Conservation (phyloP, 768 basidiomycete genomes). For the Termitomyces sp. region DNA sequence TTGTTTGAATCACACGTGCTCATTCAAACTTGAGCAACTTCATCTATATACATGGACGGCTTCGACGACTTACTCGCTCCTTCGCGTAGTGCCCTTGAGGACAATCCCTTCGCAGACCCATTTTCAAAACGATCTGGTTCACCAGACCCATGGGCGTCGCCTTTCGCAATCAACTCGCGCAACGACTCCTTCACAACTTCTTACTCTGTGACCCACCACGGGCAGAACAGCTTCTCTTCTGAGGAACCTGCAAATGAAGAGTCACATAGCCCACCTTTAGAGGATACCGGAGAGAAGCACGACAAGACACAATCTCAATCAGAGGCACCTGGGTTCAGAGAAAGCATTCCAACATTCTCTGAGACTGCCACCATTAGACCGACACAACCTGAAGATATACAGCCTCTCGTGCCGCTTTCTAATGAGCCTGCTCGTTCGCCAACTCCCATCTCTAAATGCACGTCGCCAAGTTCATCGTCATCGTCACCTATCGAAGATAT, state of each 20-base stretch:
- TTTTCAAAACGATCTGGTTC: conserved; percentile 64
- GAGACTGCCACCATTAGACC: conserved; percentile 40
- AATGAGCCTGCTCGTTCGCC: conserved; percentile 4
- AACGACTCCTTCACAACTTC: conserved; percentile 20
- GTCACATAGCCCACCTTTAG: conserved; percentile 26
- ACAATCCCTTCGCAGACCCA: conserved; percentile 73
- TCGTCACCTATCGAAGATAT: conserved; percentile 12
- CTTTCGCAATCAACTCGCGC: conserved; percentile 34
- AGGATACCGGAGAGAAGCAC: conserved; percentile 22
- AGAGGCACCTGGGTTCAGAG: conserved; percentile 49
- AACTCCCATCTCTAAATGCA: conserved; percentile 2
- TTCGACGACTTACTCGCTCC: conserved; percentile 73
- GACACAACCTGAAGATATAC: conserved; percentile 25
- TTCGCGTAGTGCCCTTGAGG: conserved; percentile 57
- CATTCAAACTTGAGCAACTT: not conserved
- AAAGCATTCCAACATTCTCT: conserved; percentile 40
- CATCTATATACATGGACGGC: conserved; percentile 48
- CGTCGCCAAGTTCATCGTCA: conserved; percentile 17
- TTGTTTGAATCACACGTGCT: not conserved
- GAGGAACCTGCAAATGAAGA: conserved; percentile 22
- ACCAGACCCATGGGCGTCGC: conserved; percentile 74
- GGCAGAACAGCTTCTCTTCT: conserved; percentile 18
- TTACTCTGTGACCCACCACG: conserved; percentile 19
- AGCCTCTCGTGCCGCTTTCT: conserved; percentile 15
- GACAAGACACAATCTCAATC: conserved; percentile 21